Base-by-base conservation (phyloP, 768 basidiomycete genomes). In the Kwoniella heveanensis region DNA sequence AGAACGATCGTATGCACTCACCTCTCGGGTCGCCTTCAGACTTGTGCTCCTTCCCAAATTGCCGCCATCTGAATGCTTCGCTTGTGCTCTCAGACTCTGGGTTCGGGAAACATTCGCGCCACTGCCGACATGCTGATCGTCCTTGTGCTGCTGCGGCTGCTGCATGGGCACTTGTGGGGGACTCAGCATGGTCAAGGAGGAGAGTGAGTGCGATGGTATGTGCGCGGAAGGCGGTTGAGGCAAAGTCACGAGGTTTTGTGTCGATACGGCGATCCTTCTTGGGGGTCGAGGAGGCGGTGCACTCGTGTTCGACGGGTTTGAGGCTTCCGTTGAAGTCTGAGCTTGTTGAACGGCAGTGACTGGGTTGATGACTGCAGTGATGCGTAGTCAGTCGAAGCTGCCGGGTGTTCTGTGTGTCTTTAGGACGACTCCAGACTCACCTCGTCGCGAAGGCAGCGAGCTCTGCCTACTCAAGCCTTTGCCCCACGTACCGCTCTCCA, bases 41-140 rank as follows among this genome's bases (percentile, higher is more conserved):
- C 74, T 77, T 22, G 72, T 57, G 53, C 72, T 73, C 21, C 74
- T 29, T 1, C 74, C 74, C 55, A 77, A 48, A 50, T 15, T 27
- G 12, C 60, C 54, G 1, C 36, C 48, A n/a, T 64, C 66, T 10
- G 62, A 44, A 55, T 65, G 47, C 36, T 69, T 70, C 1, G 72
- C 75, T 51, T 77, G 75, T 24, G 64, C 71, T n/a, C 75, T 66
- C 24, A 77, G 51, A 66, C 75, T 77, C 46, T 77, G 75, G 7
- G 75, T 71, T 17, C 75, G 54, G n/a, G 73, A 72, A 7, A 77
- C 66, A 54, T 60, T 70, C 2, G 67, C 66, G 21, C 60, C 59
- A 21, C 36, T 22, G n/a, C 46, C 19, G 21, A 15, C 27, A 15
- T 9, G 46, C 19, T 26, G 26, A 9, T 58, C 51, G 37, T 44